Base-by-base conservation (phyloP, 1,139 yeast genomes). In the Arxiozyma telluris region DNA sequence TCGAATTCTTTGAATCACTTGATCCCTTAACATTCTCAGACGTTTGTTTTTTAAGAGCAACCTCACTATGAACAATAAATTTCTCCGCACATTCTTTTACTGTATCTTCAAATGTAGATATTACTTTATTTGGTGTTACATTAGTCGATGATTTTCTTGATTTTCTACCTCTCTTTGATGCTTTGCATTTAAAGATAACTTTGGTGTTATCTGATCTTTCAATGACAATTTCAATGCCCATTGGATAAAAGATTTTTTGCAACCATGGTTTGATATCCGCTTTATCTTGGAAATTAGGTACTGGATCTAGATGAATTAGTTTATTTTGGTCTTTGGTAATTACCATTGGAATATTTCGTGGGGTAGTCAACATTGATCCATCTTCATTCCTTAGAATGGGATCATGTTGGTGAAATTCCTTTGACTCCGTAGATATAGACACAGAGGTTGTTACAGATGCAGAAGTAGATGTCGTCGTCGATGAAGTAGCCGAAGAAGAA, bases 211-310 rank as follows among this genome's bases (percentile, higher is more conserved):
- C 93, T 0, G 87, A 82, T 53, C 93, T 71, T 67, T 83, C 90
- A 55, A 84, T 84, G 6, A 83, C 90, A 20, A 84, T 73, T 54
- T 75, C 74, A 43, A 84, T 79, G 1, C 87, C 87, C 54, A 76
- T 74, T 11, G 75, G 71, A 22, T 73, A 70, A 49, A 77, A 70
- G 53, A 72, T 71, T 44, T 76, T 70, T 61, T 76, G 83, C 48
- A 84, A 66, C 90, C 90, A 84, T 1, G 89, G 87, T 66, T 84
- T 84, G 60, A 84, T 82, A 39, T 78, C 80, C 43, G 72, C 66
- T 58, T 74, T 73, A 51, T 73, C 72, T 43, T 68, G 64, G 58
- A 78, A 79, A 50, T 68, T 62, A 1, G 76, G 76, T 21, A 72
- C 69, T 8, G 76, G 71, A 55, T 68, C 72, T 52, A 68, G 54